Base-by-base conservation (phyloP, 345 rosid species). In the Corymbia maculata region DNA sequence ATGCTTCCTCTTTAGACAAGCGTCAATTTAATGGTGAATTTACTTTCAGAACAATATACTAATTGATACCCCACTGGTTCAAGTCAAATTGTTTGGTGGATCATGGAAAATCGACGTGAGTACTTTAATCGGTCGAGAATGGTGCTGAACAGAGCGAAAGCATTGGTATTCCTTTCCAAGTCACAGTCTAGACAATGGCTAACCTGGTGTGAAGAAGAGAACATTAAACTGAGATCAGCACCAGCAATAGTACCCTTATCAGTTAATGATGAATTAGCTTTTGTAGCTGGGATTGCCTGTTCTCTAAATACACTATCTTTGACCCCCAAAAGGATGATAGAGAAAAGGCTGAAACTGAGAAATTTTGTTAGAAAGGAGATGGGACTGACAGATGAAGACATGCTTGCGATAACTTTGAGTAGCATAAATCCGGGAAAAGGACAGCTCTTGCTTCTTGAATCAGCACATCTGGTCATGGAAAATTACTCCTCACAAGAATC, bases 351-450 rank as follows among this genome's bases (percentile, higher is more conserved):
- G 86, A 75, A 87, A 80, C 92, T 96, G 66, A 94, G 98, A 85
- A 93, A 92, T 87, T 91, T 94, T 55, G 97, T 95, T 86, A 93
- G 99, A 88, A 89, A 89, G 87, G 97, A 95, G 91, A 95, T 97
- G 91, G 97, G 98, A 87, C 91, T 97, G 92, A 87, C 91, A 64
- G 95, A 96, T 70, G 90, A 88, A 30, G 97, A 96, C 90, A 92
- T 95, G 96, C 99, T 97, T 88, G 94, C 94, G 90, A 93, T 96
- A 93, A 92, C 99, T 86, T 94, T 96, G 49, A 94, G 99, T 91
- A 97, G 99, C 90, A 95, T 96, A 93, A 97, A 97, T 52, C 91
- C 97, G 30, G 97, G 96, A 57, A 97, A 96, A 91, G 99, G 99
- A 53, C 97, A 97, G 91, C 96, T 95, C 87, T 92, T 97, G 90